Conservation (phyloP, 352 stramenopile species). For the Globisporangium takayamanum region DNA sequence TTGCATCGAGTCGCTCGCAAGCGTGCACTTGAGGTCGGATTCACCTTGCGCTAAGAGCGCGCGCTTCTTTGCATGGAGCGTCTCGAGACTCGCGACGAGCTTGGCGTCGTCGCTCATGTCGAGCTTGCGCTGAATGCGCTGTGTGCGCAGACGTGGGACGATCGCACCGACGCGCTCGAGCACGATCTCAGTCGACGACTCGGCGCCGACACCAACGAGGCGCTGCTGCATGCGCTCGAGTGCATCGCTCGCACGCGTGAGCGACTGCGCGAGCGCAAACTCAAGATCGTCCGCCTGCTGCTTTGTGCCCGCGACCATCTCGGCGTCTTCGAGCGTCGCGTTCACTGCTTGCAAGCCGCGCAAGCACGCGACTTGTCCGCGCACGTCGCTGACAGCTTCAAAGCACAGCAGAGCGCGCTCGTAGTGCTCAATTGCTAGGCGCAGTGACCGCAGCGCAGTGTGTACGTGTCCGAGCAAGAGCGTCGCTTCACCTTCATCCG, state of each 20-base stretch:
- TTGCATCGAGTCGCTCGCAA: constrained; percentile 52
- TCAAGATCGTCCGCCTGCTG: constrained; percentile 61
- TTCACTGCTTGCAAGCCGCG: constrained; percentile 46
- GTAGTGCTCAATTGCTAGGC: constrained; percentile 46
- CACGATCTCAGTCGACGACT: constrained; percentile 51
- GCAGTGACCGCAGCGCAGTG: constrained; percentile 32
- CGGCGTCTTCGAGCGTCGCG: constrained; percentile 38
- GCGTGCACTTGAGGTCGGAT: constrained; percentile 54
- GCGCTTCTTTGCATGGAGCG: constrained; percentile 53
- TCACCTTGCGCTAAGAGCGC: constrained; percentile 47
- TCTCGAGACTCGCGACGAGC: constrained; percentile 40
- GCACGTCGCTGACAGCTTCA: constrained; percentile 32
- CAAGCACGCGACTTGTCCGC: constrained; percentile 49
- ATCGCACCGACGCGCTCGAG: constrained; percentile 64
- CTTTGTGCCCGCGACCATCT: constrained; percentile 38
- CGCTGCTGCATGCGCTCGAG: constrained; percentile 44
- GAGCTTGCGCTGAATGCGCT: constrained; percentile 54
- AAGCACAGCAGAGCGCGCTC: constrained; percentile 49
- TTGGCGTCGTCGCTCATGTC: constrained; percentile 53
- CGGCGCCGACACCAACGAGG: constrained; percentile 52
- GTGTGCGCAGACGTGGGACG: constrained; percentile 44
- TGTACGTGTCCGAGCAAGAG: constrained; percentile 31
- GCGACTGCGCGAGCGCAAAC: constrained; percentile 49
- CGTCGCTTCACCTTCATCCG: constrained; percentile 27
- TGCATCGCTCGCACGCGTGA: constrained; percentile 24